A percentile compares a stretch with the other conserved stretches of the same genome.
Evolutionary conservation across 768 basidiomycete species (phyloP).

Genomic region (Termitomyces sp.): DNA sequence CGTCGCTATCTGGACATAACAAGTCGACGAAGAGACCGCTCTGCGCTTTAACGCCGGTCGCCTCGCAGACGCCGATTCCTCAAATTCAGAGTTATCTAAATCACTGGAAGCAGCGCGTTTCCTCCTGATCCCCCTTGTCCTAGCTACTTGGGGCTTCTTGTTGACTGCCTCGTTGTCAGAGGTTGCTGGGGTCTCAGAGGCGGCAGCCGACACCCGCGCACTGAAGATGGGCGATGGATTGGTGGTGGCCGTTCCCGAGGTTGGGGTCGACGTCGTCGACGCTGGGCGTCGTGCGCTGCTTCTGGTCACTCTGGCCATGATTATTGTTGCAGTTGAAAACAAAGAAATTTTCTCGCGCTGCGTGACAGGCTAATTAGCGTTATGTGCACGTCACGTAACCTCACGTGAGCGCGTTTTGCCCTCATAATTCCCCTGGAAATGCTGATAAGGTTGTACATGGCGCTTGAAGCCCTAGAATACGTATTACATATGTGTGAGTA

Average conservation of each 20-base stretch:
- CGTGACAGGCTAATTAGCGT: constrained; percentile 28
- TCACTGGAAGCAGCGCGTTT: constrained; percentile 25
- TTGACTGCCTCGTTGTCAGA: constrained; percentile 35
- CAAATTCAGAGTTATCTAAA: constrained; percentile 18
- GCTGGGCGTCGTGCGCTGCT: constrained; percentile 24
- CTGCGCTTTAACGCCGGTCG: constrained; percentile 31
- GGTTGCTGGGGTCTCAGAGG: constrained; percentile 50
- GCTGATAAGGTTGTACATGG: neutral
- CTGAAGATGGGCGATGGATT: constrained; percentile 52
- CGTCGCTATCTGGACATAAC: constrained; percentile 31
- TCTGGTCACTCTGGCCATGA: constrained; percentile 33
- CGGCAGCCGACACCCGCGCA: constrained; percentile 36
- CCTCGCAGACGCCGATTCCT: constrained; percentile 20
- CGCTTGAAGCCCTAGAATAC: neutral
- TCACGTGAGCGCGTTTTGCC: constrained; percentile 22
- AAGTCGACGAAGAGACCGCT: constrained; percentile 22
- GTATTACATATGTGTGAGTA: neutral
- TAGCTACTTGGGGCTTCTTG: constrained; percentile 17
- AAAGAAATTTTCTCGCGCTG: constrained; percentile 19
- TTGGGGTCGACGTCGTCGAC: constrained; percentile 31
- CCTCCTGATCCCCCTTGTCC: constrained; percentile 5
- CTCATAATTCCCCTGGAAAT: neutral
- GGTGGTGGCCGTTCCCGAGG: constrained; percentile 40
- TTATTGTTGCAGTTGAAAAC: constrained; percentile 13
- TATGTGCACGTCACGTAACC: constrained; percentile 26